phyloP scores from a whole-genome alignment of 2,329 filamentous ascomycete species.

The Cryphonectria naterciae region DNA sequence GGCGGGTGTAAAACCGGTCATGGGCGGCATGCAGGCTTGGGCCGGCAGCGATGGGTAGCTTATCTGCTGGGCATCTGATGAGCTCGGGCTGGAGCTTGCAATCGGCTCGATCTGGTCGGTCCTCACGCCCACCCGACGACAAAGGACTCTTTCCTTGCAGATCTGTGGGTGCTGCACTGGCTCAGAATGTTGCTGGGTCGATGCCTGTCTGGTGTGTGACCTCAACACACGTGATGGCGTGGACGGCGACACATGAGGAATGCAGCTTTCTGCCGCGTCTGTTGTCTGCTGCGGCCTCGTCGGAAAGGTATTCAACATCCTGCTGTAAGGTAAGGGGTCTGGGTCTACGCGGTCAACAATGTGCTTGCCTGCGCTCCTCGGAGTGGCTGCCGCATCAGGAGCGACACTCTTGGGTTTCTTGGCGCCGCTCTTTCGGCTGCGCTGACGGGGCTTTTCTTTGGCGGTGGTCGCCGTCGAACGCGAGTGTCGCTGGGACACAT shows the following conservation, averaged over 20 bases:
- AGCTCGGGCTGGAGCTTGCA: neutral
- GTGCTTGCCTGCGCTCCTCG: neutral
- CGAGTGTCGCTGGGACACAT: neutral
- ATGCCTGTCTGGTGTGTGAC: neutral
- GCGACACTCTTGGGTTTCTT: neutral
- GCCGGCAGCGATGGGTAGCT: neutral
- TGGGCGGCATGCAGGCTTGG: neutral
- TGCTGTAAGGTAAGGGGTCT: slow-evolving; percentile 4
- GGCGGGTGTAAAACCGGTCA: neutral
- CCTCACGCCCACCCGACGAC: neutral
- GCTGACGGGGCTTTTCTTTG: neutral
- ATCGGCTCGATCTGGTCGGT: neutral
- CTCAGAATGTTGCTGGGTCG: neutral
- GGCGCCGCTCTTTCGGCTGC: neutral
- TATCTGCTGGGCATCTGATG: neutral
- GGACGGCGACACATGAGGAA: neutral
- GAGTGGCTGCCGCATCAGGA: neutral
- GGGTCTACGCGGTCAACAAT: too few species aligned
- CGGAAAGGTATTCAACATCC: slow-evolving; percentile 22
- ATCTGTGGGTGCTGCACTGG: neutral
- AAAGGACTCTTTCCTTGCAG: neutral
- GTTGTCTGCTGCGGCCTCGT: slow-evolving; percentile 9
- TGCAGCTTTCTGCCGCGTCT: slow-evolving; percentile 9
- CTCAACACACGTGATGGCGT: neutral
- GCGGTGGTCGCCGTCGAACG: neutral